Conservation (phyloP, 305 asterid species). For the Fraxinus floribunda region DNA sequence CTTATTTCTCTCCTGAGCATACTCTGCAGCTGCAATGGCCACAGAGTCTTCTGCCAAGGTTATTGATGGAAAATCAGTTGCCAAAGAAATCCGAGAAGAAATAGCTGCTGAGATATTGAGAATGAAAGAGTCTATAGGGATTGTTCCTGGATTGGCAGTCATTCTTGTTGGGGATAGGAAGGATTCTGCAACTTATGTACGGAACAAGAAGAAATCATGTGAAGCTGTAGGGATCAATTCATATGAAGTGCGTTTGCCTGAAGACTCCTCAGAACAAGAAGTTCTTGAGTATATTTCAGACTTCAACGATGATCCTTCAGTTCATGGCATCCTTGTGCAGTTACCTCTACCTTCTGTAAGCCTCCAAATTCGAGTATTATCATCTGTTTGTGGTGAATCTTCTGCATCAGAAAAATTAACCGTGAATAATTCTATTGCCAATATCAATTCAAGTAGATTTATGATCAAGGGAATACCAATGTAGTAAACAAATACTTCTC, state of each 20-base stretch:
- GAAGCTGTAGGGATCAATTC: conserved; percentile 78
- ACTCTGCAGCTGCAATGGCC: conserved; percentile 54
- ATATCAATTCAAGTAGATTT: not conserved
- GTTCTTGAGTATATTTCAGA: conserved; percentile 62
- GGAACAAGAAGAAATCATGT: conserved; percentile 88
- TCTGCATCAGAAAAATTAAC: not conserved
- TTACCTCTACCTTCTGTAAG: conserved; percentile 89
- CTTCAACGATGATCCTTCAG: conserved; percentile 74
- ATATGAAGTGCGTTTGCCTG: conserved; percentile 68
- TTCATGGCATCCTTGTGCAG: conserved; percentile 96
- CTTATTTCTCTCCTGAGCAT: conserved; percentile 18
- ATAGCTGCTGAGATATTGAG: conserved; percentile 63
- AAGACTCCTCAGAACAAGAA: conserved; percentile 73
- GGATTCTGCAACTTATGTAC: conserved; percentile 91
- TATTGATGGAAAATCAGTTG: conserved; percentile 84
- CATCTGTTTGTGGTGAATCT: conserved; percentile 1
- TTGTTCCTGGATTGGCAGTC: conserved; percentile 91
- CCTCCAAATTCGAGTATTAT: conserved; percentile 16
- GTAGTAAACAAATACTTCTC: not conserved
- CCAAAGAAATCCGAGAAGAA: conserved; percentile 76
- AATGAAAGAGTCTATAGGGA: conserved; percentile 78
- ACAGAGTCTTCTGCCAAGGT: conserved; percentile 53
- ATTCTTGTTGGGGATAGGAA: conserved; percentile 91
- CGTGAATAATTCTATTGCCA: not conserved
- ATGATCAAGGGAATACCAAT: not conserved